Conservation (phyloP, 2,329 filamentous ascomycete species). For the Triangularia verruculosa region DNA sequence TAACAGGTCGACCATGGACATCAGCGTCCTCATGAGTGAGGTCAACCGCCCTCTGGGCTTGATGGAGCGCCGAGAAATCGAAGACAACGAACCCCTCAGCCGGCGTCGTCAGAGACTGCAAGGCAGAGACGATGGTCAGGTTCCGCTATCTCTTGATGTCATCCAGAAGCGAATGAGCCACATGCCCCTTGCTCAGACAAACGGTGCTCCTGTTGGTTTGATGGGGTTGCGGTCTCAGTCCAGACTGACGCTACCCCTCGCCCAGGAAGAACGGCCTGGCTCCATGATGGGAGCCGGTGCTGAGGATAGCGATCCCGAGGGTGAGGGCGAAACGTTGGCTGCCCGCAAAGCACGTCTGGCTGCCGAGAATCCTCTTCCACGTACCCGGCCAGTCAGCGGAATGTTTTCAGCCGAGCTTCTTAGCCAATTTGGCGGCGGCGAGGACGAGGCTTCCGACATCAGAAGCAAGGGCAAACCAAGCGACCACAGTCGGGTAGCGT, state of each 20-base stretch:
- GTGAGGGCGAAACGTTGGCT: conserved; percentile 64
- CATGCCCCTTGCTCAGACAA: conserved; percentile 39
- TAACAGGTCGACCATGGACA: conserved; percentile 32
- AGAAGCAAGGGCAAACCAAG: conserved; percentile 26
- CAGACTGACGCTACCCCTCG: conserved; percentile 24
- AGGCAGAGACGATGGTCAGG: conserved; percentile 50
- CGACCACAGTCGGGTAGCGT: conserved; percentile 15
- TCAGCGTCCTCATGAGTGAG: conserved; percentile 49
- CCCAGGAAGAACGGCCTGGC: conserved; percentile 18
- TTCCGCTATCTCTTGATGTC: conserved; percentile 32
- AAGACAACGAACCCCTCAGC: conserved; percentile 89
- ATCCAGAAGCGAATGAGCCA: conserved; percentile 43
- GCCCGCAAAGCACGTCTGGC: conserved; percentile 64
- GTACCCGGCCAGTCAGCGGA: conserved; percentile 57
- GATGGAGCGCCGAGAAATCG: conserved; percentile 77
- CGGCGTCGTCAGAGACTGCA: conserved; percentile 71
- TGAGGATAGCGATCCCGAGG: conserved; percentile 46
- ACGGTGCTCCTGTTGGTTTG: conserved; percentile 22
- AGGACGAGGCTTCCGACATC: conserved; percentile 38
- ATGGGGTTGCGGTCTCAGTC: conserved; percentile 28
- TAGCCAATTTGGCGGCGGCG: conserved; percentile 56
- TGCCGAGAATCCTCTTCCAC: conserved; percentile 48
- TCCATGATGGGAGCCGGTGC: conserved; percentile 32
- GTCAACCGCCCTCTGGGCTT: conserved; percentile 67
- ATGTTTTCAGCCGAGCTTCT: conserved; percentile 70